These are phyloP conservation scores for Mucor lusitanicus DNA, from an alignment of 371 early-diverging fungal species.

Conservation along the genomic window DNA sequence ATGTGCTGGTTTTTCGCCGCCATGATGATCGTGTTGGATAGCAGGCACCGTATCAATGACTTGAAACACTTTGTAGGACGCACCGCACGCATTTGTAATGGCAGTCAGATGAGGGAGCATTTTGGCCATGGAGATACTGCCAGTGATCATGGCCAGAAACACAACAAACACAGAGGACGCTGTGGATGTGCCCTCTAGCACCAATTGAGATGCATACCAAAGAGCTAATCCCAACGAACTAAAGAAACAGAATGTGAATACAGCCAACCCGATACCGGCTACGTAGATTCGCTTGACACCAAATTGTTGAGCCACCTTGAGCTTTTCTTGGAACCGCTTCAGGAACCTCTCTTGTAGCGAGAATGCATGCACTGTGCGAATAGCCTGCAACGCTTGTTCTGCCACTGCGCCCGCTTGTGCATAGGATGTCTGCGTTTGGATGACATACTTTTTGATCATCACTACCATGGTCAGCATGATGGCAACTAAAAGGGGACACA, in stretches of 20 bases:
- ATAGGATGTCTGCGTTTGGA: conserved; percentile 31
- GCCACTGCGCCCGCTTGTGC: conserved; percentile 47
- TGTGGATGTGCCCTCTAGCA: conserved; percentile 41
- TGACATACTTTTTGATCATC: conserved; percentile 51
- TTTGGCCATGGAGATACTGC: conserved; percentile 38
- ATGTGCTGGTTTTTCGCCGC: conserved; percentile 31
- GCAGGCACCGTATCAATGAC: conserved; percentile 74
- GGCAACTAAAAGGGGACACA: conserved; percentile 59
- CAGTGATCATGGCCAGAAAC: conserved; percentile 71
- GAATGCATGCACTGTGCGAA: conserved; percentile 88
- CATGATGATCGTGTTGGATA: conserved; percentile 56
- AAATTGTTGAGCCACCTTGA: conserved; percentile 51
- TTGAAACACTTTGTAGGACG: conserved; percentile 67
- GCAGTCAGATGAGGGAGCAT: conserved; percentile 60
- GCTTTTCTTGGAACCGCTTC: conserved; percentile 56
- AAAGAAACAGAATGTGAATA: conserved; percentile 63
- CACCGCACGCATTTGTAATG: conserved; percentile 61
- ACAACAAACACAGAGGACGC: conserved; percentile 61
- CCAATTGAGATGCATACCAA: conserved; percentile 72
- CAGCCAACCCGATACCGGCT: conserved; percentile 59
- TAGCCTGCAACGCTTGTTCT: conserved; percentile 75
- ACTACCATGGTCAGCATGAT: conserved; percentile 63
- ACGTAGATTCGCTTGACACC: conserved; percentile 55
- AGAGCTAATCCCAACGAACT: conserved; percentile 71
- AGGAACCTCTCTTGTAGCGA: conserved; percentile 71